Base-by-base conservation (phyloP, 768 basidiomycete genomes). In the Jaapia argillacea region DNA sequence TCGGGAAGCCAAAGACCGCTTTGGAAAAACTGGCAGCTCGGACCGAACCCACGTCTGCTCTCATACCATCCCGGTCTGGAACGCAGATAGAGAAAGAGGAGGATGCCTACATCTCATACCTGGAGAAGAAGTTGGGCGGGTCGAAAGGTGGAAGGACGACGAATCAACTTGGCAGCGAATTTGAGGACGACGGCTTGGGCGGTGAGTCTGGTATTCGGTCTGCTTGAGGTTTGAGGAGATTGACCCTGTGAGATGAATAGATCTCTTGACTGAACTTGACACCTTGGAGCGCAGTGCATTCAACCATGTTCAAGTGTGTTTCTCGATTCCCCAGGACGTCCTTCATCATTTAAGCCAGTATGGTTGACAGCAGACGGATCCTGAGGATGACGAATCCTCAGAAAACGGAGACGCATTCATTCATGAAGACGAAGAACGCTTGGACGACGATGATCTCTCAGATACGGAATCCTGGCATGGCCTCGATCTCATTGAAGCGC, bases 91-190 rank as follows among this genome's bases (percentile, higher is more conserved):
- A 87, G 47, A 61, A 68, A 24, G 72, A 83, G 25, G 93, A 98
- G 52, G 91, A 93, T 54, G 71, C 73, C 0, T 89, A 93, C 55
- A 96, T 97, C 36, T 72, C 79, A 0, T 81, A 85, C 62, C 64
- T 96, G 7, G 93, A 97, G 59, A 67, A 72, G 0, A 83, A 81
- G 58, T 71, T 96, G 14, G 80, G 85, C 3, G 68, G 80, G 52
- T 41, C 59, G 26, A 64, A 71, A 45, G 56, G 45, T 1, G 55
- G 55, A 13, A 58, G 57, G 42, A 58, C 64, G 36, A 60, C 67
- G 45, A 63, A 66, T 42, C 70, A 71, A 48, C 71, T 59, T 40
- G 55, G 58, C 14, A 68, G 62, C 21, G 65, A 61, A 0, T 57
- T 70, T 25, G 81, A 79, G 28, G 77, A 76, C 2, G 93, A 97